These are phyloP conservation scores for Phytophthora palmivora DNA, from an alignment of 352 stramenopile genomes.

Conservation along the genomic window DNA sequence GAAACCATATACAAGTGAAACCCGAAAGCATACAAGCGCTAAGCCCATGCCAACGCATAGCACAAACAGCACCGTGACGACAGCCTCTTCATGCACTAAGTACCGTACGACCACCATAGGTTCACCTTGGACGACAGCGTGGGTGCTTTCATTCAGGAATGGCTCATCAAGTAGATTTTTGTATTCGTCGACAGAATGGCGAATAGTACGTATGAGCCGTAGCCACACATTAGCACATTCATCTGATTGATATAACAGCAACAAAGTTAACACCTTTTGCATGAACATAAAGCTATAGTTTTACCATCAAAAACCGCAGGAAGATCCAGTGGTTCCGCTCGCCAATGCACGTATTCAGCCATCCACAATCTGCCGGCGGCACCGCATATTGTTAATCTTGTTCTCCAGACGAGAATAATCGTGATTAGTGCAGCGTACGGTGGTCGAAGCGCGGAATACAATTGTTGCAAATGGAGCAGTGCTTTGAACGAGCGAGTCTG, in stretches of 20 bases:
- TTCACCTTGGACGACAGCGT: slow-evolving; percentile 45
- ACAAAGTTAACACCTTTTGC: slow-evolving; percentile 1
- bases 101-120: slow-evolving; percentile 54
- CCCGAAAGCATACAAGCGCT: slow-evolving; percentile 49
- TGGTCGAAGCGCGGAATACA: slow-evolving; percentile 76
- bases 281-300: neutral
- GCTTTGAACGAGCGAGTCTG: slow-evolving; percentile 72
- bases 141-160: slow-evolving; percentile 54
- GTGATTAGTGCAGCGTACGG: slow-evolving; percentile 33
- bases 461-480: slow-evolving; percentile 70
- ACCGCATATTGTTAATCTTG: neutral
- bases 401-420: too few relatives aligned
- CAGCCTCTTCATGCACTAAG: slow-evolving; percentile 53
- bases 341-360: slow-evolving; percentile 73
- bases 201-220: slow-evolving; percentile 62
- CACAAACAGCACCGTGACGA: slow-evolving; percentile 49
- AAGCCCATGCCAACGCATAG: slow-evolving; percentile 62
- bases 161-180: slow-evolving; percentile 40
- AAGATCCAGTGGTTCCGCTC: slow-evolving; percentile 69
- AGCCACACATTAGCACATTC: slow-evolving; percentile 57
- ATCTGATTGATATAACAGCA: slow-evolving; percentile 27
- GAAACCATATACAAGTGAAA: slow-evolving; percentile 68
- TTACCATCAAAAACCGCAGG: slow-evolving; percentile 62
- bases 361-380: slow-evolving; percentile 48
- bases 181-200: slow-evolving; percentile 55